Base-by-base conservation (phyloP, 2,329 filamentous ascomycete genomes). In the Ophiocordyceps polyrhachis-furcata region DNA sequence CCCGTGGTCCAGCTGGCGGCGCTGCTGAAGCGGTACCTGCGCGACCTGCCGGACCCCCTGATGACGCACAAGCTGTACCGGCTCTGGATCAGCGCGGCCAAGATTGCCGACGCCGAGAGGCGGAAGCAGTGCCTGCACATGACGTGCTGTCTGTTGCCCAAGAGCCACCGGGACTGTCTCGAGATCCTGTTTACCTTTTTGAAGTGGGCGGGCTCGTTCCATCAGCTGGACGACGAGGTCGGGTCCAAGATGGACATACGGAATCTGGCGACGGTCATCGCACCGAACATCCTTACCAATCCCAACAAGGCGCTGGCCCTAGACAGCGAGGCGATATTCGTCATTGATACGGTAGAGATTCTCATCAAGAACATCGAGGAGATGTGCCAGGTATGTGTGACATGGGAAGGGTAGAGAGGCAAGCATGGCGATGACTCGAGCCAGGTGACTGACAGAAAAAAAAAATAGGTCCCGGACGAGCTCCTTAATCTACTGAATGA, bases 201-300 rank as follows among this genome's bases (percentile, higher is more conserved):
- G 42, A 94, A 94, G 56, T 98, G 91, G 89, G 86, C 88, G 5
- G 87, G 88, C 5, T 94, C 88, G 2, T 98, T 98, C 68, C 89
- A 93, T 49, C 88, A 95, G 57, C 80, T 98, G 14, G 91, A 98
- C 54, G 91, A 98, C 56, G 91, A 98, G 59, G 83, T 83, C 20
- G 91, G 91, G 23, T 95, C 89, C 53, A 95, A 96, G 70, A 98
- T 98, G 91, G 91, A 98, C 59, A 83, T 93, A 44, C 87, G 93
- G 67, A 98, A 98, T 57, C 73, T 98, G 50, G 86, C 91, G 4
- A 96, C 93, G 3, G 91, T 98, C 50, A 95, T 98, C 61, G 88
- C 89, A 5, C 91, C 91, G 0, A 98, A 98, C 55, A 86, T 98
- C 49, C 71, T 95, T 13, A 88, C 83, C 53, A 83, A 81, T 51